Percentiles rank a stretch among this genome's conserved stretches.
phyloP scores from a whole-genome alignment of 1,139 yeast species.

The Geotrichum candidum region DNA sequence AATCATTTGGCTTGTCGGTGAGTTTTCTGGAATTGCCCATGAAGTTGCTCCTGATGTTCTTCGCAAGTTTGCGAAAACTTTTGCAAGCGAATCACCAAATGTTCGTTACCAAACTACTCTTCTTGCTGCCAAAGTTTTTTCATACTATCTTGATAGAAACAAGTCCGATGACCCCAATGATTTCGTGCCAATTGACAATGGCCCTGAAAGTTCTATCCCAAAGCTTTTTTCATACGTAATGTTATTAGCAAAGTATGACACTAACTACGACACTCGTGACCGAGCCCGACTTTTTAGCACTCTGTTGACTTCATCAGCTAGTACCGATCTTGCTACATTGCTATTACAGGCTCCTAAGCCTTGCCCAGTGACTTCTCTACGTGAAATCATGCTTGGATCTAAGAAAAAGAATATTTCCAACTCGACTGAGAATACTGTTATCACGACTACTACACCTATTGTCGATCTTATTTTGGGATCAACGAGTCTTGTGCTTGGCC shows the following conservation, averaged over 20 bases:
- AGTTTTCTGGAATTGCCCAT: conserved; percentile 49
- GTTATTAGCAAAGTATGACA: conserved; percentile 67
- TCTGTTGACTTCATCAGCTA: conserved; percentile 38
- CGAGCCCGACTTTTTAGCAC: conserved; percentile 69
- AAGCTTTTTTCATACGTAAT: conserved; percentile 55
- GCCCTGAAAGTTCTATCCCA: conserved; percentile 42
- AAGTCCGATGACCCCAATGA: conserved; percentile 15
- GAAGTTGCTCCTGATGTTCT: conserved; percentile 72
- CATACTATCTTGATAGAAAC: conserved; percentile 45
- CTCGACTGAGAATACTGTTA: neutral
- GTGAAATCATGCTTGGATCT: conserved; percentile 17
- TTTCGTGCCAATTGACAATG: conserved; percentile 12
- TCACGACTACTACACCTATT: conserved; percentile 15
- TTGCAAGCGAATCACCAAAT: conserved; percentile 47
- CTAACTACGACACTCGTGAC: conserved; percentile 74
- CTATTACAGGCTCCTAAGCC: conserved; percentile 82
- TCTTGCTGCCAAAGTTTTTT: conserved; percentile 66
- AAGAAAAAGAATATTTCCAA: conserved; percentile 5
- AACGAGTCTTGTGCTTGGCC: conserved; percentile 32
- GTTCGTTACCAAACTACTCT: conserved; percentile 70
- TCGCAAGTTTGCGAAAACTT: conserved; percentile 50
- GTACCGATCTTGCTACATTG: conserved; percentile 55
- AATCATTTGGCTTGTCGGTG: conserved; percentile 88
- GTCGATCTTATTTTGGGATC: conserved; percentile 31
- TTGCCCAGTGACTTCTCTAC: conserved; percentile 31